Evolutionary conservation across 75 land plant genomes (phyloP).

Genomic region (Larix kaempferi): DNA sequence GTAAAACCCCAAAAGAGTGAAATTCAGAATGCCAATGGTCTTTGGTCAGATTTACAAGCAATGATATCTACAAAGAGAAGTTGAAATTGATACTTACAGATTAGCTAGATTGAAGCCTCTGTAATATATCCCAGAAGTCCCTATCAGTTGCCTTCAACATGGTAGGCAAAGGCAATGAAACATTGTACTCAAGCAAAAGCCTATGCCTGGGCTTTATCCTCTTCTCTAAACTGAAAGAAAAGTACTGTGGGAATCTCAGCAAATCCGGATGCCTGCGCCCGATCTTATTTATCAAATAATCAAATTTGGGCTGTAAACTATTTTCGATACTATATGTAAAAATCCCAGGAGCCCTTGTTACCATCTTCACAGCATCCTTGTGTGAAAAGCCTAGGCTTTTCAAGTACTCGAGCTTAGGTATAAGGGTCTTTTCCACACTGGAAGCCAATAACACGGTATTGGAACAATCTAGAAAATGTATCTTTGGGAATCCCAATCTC

Average conservation of each 20-base stretch:
- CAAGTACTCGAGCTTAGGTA: conserved; percentile 69
- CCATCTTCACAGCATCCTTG: conserved; percentile 52
- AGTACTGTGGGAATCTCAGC: conserved; percentile 74
- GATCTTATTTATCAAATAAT: conserved; percentile 63
- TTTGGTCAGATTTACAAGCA: too few species aligned
- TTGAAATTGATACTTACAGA: too few species aligned
- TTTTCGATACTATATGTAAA: conserved; percentile 80
- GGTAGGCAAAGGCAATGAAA: conserved; percentile 41
- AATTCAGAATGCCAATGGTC: too few species aligned
- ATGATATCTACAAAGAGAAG: too few species aligned
- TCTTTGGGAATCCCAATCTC: conserved; percentile 37
- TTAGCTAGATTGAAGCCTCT: background rate
- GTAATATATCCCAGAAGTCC: conserved; percentile 43
- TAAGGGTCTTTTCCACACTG: conserved; percentile 59
- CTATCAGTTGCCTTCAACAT: conserved; percentile 70
- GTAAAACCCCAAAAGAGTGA: too few species aligned
- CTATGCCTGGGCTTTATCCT: conserved; percentile 67
- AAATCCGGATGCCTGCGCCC: conserved; percentile 51
- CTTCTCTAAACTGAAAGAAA: conserved; percentile 67
- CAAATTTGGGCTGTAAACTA: conserved; percentile 70
- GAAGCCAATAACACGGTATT: conserved; percentile 65
- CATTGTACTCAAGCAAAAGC: conserved; percentile 28
- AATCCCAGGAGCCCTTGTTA: conserved; percentile 63
- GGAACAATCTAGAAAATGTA: conserved; percentile 28
- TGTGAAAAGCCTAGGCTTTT: conserved; percentile 38